phyloP scores from a whole-genome alignment of 441 rosid genomes.

The Populus hybrid region DNA sequence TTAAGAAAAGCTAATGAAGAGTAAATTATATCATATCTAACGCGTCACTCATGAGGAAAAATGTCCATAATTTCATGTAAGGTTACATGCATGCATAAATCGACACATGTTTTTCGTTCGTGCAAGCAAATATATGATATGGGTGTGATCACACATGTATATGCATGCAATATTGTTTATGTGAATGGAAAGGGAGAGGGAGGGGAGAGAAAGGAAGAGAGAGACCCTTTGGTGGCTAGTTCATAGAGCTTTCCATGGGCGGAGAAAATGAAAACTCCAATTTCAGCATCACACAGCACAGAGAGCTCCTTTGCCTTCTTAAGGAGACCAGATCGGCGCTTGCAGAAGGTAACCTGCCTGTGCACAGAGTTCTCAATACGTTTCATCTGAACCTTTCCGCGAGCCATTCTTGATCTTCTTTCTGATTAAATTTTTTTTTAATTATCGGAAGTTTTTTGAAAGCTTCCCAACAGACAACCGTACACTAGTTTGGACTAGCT shows the following conservation, averaged over 20 bases:
- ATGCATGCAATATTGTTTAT: neutral
- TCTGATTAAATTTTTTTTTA: neutral
- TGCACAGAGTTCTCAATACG: constrained; percentile 87
- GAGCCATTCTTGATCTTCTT: constrained; percentile 48
- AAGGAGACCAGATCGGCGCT: constrained; percentile 88
- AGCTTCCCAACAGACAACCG: constrained; percentile 59
- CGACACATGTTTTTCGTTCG: neutral
- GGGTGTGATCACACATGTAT: neutral
- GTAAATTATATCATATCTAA: neutral
- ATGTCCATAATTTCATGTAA: neutral
- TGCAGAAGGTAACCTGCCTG: constrained; percentile 96
- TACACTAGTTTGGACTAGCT: constrained; percentile 99
- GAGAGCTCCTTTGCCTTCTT: constrained; percentile 99
- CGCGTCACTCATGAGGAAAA: neutral
- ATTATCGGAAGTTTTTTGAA: neutral
- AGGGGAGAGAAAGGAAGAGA: neutral
- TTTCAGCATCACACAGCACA: too few species aligned
- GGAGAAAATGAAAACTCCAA: constrained; percentile 80
- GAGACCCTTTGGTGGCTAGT: constrained; percentile 79
- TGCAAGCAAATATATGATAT: neutral
- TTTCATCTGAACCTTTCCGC: constrained; percentile 89
- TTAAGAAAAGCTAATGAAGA: neutral
- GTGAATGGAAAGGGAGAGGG: neutral
- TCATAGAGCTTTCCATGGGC: constrained; percentile 83
- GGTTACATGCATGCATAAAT: neutral